phyloP scores from a whole-genome alignment of 176 grass and related monocot species.

The Bromus sterilis region DNA sequence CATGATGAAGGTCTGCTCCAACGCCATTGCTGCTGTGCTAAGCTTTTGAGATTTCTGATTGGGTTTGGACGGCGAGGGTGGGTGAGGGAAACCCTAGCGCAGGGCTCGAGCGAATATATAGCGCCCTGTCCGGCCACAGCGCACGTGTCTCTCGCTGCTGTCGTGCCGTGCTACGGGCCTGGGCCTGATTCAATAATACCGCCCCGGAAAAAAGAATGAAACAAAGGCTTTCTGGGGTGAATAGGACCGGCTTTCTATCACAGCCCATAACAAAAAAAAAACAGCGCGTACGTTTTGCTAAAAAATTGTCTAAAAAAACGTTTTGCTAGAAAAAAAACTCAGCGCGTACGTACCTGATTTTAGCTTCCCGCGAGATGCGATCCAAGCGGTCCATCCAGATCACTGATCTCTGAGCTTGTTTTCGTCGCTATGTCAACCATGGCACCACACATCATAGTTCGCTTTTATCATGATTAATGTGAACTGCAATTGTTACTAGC shows the following conservation, averaged over 20 bases:
- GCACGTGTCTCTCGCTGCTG: neutral
- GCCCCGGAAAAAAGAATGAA: neutral
- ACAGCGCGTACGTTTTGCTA: no score
- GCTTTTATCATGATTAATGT: no score
- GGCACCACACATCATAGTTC: no score
- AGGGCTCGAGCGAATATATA: slow-evolving; percentile 19
- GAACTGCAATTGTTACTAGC: no score
- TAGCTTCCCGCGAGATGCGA: no score
- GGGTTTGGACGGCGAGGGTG: slow-evolving; percentile 22
- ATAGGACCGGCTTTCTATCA: neutral
- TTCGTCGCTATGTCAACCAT: no score
- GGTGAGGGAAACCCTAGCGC: slow-evolving; percentile 22
- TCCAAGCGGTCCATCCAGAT: no score
- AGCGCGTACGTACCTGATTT: no score
- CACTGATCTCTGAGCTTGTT: no score
- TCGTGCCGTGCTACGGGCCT: neutral
- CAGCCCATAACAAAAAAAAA: neutral
- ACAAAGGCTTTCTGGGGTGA: neutral
- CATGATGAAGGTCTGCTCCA: slow-evolving; percentile 75
- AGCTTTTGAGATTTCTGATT: neutral
- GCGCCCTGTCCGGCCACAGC: neutral
- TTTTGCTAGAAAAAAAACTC: no score
- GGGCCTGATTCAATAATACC: neutral
- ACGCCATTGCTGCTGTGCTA: slow-evolving; percentile 3
- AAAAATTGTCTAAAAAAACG: no score